Conservation (phyloP, 2,329 filamentous ascomycete genomes). For the Blumeria hordei region DNA sequence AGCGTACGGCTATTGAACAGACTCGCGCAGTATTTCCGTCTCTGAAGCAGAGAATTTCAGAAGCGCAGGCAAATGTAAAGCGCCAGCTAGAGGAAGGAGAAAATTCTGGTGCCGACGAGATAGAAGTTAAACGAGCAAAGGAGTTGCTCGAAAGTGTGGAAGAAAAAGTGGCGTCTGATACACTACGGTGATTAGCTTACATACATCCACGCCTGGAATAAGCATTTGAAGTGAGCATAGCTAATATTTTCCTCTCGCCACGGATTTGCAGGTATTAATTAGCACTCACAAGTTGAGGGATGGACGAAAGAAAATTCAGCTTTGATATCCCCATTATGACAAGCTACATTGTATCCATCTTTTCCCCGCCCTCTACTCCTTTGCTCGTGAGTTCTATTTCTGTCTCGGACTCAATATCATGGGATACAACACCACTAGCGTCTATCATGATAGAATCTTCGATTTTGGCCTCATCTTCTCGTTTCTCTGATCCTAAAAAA, state of each 20-base stretch:
- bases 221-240: no score
- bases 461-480: background rate
- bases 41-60: slow-evolving; percentile 44
- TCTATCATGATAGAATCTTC: slow-evolving; percentile 39
- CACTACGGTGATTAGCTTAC: no score
- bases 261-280: no score
- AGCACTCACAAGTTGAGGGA: no score
- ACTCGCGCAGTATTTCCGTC: slow-evolving; percentile 62
- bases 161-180: background rate
- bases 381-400: slow-evolving; percentile 24
- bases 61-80: slow-evolving; percentile 50
- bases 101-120: slow-evolving; percentile 20
- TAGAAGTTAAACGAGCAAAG: slow-evolving; percentile 29
- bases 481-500: slow-evolving; percentile 12
- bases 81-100: slow-evolving; percentile 45
- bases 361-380: slow-evolving; percentile 23
- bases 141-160: slow-evolving; percentile 22
- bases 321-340: background rate
- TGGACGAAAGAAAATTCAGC: background rate
- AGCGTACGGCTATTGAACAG: slow-evolving; percentile 43
- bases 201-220: no score
- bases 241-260: no score
- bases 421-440: slow-evolving; percentile 14
- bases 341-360: slow-evolving; percentile 36
- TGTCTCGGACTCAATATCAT: slow-evolving; percentile 5